Conservation (phyloP, 2,329 filamentous ascomycete species). For the Camptophora hylomeconis region DNA sequence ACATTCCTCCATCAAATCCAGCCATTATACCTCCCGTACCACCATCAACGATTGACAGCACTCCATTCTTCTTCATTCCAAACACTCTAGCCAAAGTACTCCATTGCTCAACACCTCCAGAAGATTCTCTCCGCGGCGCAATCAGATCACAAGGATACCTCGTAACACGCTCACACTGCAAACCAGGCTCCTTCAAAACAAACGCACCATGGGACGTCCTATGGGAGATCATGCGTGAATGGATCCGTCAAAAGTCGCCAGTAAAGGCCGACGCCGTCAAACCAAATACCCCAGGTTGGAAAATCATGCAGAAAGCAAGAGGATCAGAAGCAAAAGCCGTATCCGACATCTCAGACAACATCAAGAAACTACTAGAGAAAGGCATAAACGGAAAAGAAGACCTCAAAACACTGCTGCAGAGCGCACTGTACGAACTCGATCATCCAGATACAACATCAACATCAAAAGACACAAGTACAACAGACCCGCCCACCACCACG, state of each 20-base stretch:
- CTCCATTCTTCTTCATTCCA: slow-evolving; percentile 79
- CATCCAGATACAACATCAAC: slow-evolving; percentile 5
- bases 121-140: slow-evolving; percentile 68
- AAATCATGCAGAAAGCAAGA: slow-evolving; percentile 42
- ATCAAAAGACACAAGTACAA: neutral
- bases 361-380: slow-evolving; percentile 22
- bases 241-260: slow-evolving; percentile 68
- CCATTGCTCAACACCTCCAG: slow-evolving; percentile 67
- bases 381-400: slow-evolving; percentile 23
- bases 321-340: slow-evolving; percentile 20
- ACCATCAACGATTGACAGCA: slow-evolving; percentile 53
- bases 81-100: slow-evolving; percentile 61
- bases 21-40: slow-evolving; percentile 35
- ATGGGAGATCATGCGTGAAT: slow-evolving; percentile 90
- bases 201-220: slow-evolving; percentile 81
- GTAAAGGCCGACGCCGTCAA: slow-evolving; percentile 61
- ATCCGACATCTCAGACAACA: slow-evolving; percentile 26
- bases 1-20: neutral
- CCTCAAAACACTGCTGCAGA: slow-evolving; percentile 30
- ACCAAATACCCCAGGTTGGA: slow-evolving; percentile 56
- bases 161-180: slow-evolving; percentile 76
- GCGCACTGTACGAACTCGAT: slow-evolving; percentile 27
- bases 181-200: slow-evolving; percentile 81
- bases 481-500: neutral
- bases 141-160: slow-evolving; percentile 68